These are phyloP conservation scores for Claviceps lovelessii DNA, from an alignment of 2,329 filamentous ascomycete species.

Conservation along the genomic window DNA sequence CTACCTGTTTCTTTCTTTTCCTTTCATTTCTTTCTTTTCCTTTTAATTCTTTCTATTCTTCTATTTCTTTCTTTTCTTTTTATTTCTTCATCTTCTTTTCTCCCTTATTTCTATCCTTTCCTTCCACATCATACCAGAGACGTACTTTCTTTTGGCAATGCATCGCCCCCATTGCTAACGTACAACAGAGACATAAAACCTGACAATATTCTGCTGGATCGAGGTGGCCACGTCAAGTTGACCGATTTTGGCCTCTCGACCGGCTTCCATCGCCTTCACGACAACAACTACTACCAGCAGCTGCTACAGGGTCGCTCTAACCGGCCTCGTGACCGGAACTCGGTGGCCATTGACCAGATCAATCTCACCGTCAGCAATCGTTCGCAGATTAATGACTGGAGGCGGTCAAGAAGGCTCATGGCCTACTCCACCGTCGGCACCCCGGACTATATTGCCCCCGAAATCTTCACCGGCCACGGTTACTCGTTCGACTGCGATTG, in stretches of 20 bases:
- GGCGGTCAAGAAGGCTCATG: constrained; percentile 86
- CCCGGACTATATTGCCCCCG: constrained; percentile 91
- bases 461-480: constrained; percentile 92
- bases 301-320: constrained; percentile 69
- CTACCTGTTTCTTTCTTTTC: not conserved
- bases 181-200: constrained; percentile 82
- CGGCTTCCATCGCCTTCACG: constrained; percentile 93
- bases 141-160: no score
- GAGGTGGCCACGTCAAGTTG: constrained; percentile 91
- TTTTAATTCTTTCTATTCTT: not conserved
- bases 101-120: no score
- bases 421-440: constrained; percentile 97
- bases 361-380: constrained; percentile 96
- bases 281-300: constrained; percentile 97
- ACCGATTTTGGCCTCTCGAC: constrained; percentile 97
- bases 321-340: constrained; percentile 69
- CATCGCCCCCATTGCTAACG: not conserved
- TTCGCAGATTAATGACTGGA: constrained; percentile 96
- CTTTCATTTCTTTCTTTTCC: not conserved
- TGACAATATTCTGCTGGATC: constrained; percentile 92
- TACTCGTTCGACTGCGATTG: constrained; percentile 97
- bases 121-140: no score
- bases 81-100: not conserved
- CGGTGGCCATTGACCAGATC: constrained; percentile 93
- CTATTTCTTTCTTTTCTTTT: no score